Conservation (phyloP, 1,139 yeast species). For the Protomyces gravidus region DNA sequence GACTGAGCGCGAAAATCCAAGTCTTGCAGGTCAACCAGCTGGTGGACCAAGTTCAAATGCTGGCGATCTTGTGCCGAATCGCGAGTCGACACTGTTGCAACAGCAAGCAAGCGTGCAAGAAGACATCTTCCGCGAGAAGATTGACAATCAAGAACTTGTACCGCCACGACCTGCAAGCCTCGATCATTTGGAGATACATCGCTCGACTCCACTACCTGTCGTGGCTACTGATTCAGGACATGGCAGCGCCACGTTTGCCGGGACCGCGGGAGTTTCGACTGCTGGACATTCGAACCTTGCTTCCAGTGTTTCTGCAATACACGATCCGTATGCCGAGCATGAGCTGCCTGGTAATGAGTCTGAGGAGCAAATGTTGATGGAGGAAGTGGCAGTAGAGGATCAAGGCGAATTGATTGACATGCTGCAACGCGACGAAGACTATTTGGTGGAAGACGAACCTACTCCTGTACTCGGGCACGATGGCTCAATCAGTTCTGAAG, state of each 20-base stretch:
- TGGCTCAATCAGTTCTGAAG: neutral
- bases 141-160: neutral
- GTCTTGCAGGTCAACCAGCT: conserved; percentile 12
- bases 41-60: conserved; percentile 18
- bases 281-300: neutral
- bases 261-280: neutral
- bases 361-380: neutral
- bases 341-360: neutral
- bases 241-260: neutral
- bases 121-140: conserved; percentile 22
- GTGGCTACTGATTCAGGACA: neutral
- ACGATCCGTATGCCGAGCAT: neutral
- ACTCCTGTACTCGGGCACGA: neutral
- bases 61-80: conserved; percentile 6
- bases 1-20: conserved; percentile 5
- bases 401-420: neutral
- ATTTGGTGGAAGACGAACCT: neutral
- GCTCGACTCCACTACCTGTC: neutral
- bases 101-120: conserved; percentile 25
- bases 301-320: neutral
- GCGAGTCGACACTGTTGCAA: conserved; percentile 17
- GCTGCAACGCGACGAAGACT: neutral
- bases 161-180: conserved; percentile 11
- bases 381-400: conserved; percentile 1
- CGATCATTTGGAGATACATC: conserved; percentile 13